Conservation (phyloP, 192 early-diverging fungal species). For the Anaeromyces robustus region DNA sequence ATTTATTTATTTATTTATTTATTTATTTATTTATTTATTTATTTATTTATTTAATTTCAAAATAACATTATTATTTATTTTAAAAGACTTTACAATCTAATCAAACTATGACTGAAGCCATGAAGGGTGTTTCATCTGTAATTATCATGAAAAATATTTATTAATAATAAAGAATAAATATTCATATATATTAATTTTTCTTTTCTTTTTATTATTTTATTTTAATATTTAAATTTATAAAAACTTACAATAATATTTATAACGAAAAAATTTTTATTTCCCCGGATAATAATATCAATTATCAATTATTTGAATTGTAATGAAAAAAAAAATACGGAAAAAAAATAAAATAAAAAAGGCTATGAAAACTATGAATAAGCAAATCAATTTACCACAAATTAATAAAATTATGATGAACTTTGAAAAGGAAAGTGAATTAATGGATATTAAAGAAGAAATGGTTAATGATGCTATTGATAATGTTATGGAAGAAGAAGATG, state of each 20-base stretch:
- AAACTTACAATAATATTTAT: too few species aligned
- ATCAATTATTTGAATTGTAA: too few species aligned
- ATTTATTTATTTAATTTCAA: background rate
- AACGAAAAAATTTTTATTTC: too few species aligned
- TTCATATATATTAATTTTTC: too few species aligned
- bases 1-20: background rate
- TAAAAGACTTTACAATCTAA: conserved; percentile 79
- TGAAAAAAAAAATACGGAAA: too few species aligned
- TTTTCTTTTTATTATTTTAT: too few species aligned
- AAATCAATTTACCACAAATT: conserved; percentile 85
- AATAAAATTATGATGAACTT: conserved; percentile 97
- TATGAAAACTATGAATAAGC: conserved; percentile 91
- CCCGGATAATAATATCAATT: too few species aligned
- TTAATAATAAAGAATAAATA: background rate
- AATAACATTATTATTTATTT: conserved; percentile 6
- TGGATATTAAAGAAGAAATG: conserved; percentile 99
- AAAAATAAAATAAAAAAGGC: conserved; percentile 41
- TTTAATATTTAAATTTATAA: too few species aligned
- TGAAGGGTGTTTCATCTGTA: conserved; percentile 81
- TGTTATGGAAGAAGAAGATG: conserved; percentile 83
- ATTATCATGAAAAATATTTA: too few species aligned
- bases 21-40: background rate
- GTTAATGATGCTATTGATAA: conserved; percentile 96
- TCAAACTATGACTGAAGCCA: conserved; percentile 90
- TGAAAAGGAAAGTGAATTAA: conserved; percentile 80